Conservation (phyloP, 768 basidiomycete species). For the Clavaria fumosa region DNA sequence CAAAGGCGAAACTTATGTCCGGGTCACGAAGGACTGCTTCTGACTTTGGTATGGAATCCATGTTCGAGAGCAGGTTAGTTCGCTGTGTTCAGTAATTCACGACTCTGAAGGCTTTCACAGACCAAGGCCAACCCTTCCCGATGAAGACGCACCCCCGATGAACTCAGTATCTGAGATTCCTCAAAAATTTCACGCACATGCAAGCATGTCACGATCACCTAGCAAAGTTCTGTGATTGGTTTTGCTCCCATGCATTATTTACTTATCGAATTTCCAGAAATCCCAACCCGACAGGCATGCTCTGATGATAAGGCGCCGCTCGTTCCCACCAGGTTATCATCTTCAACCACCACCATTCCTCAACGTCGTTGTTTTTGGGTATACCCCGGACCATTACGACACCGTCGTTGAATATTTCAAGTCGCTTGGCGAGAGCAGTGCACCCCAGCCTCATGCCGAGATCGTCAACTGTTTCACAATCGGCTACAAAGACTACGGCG, state of each 20-base stretch:
- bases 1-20: constrained; percentile 67
- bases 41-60: constrained; percentile 72
- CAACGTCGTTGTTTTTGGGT: constrained; percentile 78
- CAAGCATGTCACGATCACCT: too few species aligned
- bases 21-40: constrained; percentile 47
- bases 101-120: constrained; percentile 17
- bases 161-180: constrained; percentile 64
- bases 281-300: constrained; percentile 26
- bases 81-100: constrained; percentile 7
- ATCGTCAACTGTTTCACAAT: constrained; percentile 73
- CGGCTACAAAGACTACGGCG: constrained; percentile 53
- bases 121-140: constrained; percentile 45
- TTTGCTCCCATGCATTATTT: constrained; percentile 16
- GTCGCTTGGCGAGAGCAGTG: constrained; percentile 55
- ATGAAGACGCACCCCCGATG: constrained; percentile 72
- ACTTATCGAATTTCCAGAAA: constrained; percentile 22
- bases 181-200: constrained; percentile 33
- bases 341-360: constrained; percentile 26
- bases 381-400: constrained; percentile 65
- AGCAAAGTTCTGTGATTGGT: constrained; percentile 30
- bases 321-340: too few species aligned
- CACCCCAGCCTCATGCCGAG: constrained; percentile 49
- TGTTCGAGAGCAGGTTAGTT: constrained; percentile 60
- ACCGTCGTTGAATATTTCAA: constrained; percentile 60
- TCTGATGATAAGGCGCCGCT: too few species aligned